Evolutionary conservation across 73 alveolate species (phyloP).

Genomic region (Paramecium pentaurelia): DNA sequence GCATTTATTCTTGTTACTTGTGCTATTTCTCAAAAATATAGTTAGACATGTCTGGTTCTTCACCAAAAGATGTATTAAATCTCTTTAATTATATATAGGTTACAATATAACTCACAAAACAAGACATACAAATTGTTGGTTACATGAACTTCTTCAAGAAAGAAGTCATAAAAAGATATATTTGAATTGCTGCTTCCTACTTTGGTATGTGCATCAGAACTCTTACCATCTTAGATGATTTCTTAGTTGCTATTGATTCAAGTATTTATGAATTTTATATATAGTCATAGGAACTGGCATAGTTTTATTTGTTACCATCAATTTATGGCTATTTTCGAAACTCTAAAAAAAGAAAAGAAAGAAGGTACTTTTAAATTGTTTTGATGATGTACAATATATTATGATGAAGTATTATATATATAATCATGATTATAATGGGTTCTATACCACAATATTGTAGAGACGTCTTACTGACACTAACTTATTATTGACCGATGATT

Average conservation of each 20-base stretch:
- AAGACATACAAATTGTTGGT: conserved; percentile 95
- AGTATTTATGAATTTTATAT: neutral
- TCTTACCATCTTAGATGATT: conserved; percentile 96
- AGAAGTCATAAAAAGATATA: conserved; percentile 87
- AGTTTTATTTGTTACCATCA: conserved; percentile 95
- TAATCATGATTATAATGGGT: conserved; percentile 94
- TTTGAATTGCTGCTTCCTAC: conserved; percentile 98
- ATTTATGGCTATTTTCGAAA: conserved; percentile 97
- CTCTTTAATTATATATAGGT: neutral
- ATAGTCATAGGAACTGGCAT: conserved; percentile 89
- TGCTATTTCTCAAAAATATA: conserved; percentile 99
- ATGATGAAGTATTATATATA: neutral
- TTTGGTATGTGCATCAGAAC: conserved; percentile 99
- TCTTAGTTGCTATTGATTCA: conserved; percentile 98
- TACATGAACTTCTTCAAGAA: conserved; percentile 85
- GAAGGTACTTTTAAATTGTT: conserved; percentile 55
- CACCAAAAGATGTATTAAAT: conserved; percentile 88
- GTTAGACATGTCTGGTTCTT: conserved; percentile 96
- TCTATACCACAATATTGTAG: conserved; percentile 97
- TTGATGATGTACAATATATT: conserved; percentile 77
- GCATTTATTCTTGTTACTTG: conserved; percentile 94
- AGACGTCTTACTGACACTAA: conserved; percentile 70
- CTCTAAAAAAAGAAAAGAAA: conserved; percentile 81
- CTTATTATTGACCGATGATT: neutral
- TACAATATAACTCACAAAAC: conserved; percentile 98